Conservation (phyloP, 1,139 yeast genomes). For the Suhomyces maxii region DNA sequence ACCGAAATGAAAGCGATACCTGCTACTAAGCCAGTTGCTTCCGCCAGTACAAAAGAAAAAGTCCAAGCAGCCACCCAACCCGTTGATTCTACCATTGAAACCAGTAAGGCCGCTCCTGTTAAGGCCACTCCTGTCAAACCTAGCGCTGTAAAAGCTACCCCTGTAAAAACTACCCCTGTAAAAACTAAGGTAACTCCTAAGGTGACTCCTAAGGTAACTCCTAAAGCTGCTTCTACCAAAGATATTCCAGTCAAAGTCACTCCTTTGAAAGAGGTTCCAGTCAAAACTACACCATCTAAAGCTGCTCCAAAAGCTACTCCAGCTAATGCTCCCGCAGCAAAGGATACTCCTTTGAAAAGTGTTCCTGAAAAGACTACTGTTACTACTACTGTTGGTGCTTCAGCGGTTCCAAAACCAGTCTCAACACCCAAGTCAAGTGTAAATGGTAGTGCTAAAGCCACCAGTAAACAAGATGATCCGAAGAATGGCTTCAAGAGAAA, state of each 20-base stretch:
- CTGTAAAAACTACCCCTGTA: neutral
- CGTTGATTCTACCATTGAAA: neutral
- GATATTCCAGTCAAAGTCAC: too few relatives aligned
- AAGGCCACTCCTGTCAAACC: neutral
- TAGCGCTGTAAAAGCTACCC: neutral
- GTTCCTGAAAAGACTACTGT: neutral
- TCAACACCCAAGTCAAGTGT: neutral
- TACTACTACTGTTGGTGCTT: too few relatives aligned
- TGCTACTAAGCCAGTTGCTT: neutral
- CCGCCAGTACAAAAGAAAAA: neutral
- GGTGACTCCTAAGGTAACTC: neutral
- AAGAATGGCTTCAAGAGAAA: conserved; percentile 8
- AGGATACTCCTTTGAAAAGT: neutral
- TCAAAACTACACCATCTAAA: neutral
- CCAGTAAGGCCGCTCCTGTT: too few relatives aligned
- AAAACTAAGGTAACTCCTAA: neutral
- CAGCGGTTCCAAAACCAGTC: neutral
- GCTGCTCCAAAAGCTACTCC: conserved; percentile 3
- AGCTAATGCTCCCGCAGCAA: neutral
- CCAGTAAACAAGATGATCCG: neutral
- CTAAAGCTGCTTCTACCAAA: neutral
- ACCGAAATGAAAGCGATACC: neutral
- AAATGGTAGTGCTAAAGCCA: neutral
- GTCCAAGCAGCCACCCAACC: too few relatives aligned
- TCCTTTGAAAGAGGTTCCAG: neutral